These are phyloP conservation scores for Candida tallmaniae DNA, from an alignment of 805 yeast species.

Conservation along the genomic window DNA sequence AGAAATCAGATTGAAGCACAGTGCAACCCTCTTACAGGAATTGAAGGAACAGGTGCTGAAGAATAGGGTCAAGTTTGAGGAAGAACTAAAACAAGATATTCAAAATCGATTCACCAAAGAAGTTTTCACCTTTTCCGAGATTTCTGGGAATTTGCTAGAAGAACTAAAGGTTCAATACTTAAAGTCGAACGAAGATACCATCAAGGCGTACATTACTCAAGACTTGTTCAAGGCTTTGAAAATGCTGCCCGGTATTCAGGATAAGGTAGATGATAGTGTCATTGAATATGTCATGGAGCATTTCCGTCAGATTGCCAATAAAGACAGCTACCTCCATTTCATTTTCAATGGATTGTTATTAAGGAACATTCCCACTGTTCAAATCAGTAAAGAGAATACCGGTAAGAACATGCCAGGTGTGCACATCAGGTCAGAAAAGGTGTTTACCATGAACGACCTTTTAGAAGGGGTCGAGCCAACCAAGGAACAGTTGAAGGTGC, in stretches of 20 bases:
- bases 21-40: conserved; percentile 8
- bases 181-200: conserved; percentile 5
- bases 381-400: not conserved
- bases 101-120: conserved; percentile 11
- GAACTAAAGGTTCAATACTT: conserved; percentile 13
- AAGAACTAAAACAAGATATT: conserved; percentile 7
- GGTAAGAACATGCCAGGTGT: not conserved
- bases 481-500: not conserved
- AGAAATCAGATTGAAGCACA: conserved; percentile 10
- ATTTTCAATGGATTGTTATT: not conserved
- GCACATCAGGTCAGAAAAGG: not conserved
- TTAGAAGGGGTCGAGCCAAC: not conserved
- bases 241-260: conserved; percentile 1
- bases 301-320: not conserved
- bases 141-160: conserved; percentile 11
- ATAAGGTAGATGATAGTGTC: conserved; percentile 1
- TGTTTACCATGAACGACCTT: not conserved
- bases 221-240: conserved; percentile 11
- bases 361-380: not conserved
- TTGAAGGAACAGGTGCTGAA: conserved; percentile 6
- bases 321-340: not conserved
- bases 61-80: conserved; percentile 1
- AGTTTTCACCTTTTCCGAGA: conserved; percentile 10
- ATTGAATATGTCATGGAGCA: conserved; percentile 1
- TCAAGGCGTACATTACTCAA: conserved; percentile 12